Evolutionary conservation across 495 filamentous ascomycete genomes (phyloP), one percentile per base, ranked within the genome.

Genomic region (Jackrogersella multiformis): DNA sequence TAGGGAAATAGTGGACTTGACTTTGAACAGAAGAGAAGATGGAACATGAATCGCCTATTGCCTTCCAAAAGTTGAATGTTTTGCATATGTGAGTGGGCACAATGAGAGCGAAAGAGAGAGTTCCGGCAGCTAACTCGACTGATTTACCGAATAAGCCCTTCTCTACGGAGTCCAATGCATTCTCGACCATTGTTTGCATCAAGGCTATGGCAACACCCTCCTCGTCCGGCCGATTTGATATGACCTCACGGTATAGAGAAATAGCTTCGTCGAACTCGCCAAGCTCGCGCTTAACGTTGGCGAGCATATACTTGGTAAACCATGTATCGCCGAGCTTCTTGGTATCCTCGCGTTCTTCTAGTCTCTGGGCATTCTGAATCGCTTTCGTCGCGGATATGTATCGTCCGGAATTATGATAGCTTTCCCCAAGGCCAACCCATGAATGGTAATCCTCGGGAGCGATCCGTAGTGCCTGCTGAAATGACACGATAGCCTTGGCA

Each of bases 301-400:
- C 94, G n/a, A 97, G 83, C 88, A 99, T 96, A 72, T 97, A 97
- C 66, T 91, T 89, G 5, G 92, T 91, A 74, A 97, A 98, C 95
- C 95, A 99, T 32, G 85, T 88, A 38, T 94, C 88, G 8, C 81
- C 81, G 13, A 79, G 75, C 12, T 74, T 74, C 5, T 68, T 51
- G 38, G 71, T 70, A 32, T 80, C 76, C 2, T 80, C 70, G 4
- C 85, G 77, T 52, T 86, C 81, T 61, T 91, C 90, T 44, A 94
- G 79, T 52, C 80, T 81, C 65, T 92, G 86, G 0, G 94, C 93
- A 70, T 94, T 88, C 49, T 90, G 80, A 63, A 97, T 94, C 15
- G 95, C 92, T 73, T 94, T 95, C n/a, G 89, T 91, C 0, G 95
- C 93, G 9, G 95, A 92, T 61, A 96, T 90, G 66, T 94, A 96